A percentile compares a stretch with the other conserved stretches of the same genome.
These are phyloP conservation scores for Vanrija pseudolonga DNA, from an alignment of 1,284 basidiomycete genomes.

Conservation along the genomic window DNA sequence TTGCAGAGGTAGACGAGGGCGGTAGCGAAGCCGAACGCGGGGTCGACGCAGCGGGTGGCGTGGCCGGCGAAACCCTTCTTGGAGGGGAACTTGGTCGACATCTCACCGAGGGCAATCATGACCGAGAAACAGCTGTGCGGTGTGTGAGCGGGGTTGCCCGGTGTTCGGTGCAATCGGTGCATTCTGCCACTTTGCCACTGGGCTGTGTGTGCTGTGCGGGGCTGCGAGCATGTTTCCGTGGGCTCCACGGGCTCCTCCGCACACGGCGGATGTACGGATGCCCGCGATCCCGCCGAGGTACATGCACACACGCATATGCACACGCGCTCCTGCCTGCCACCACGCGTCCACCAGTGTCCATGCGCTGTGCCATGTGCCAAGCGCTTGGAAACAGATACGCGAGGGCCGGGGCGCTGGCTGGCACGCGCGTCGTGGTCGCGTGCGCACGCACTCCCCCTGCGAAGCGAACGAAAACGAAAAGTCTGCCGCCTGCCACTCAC, in stretches of 20 bases:
- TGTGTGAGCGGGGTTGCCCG: background rate
- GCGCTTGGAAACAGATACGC: background rate
- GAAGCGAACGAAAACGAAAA: no score
- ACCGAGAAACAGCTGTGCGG: slow-evolving; percentile 24
- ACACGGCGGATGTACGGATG: no score
- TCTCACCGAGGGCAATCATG: slow-evolving; percentile 46
- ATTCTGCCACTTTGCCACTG: background rate
- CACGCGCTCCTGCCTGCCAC: no score
- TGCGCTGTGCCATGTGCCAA: no score
- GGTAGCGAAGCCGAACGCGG: slow-evolving; percentile 36
- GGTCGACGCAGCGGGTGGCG: slow-evolving; percentile 38
- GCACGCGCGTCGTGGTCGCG: no score
- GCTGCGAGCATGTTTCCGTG: no score
- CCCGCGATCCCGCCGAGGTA: background rate
- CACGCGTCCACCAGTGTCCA: no score
- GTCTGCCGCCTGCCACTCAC: slow-evolving; percentile 15
- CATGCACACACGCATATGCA: background rate
- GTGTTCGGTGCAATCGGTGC: no score
- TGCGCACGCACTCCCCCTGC: background rate
- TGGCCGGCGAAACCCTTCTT: slow-evolving; percentile 46
- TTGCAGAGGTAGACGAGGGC: slow-evolving; percentile 47
- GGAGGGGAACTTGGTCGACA: slow-evolving; percentile 41
- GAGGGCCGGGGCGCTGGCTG: no score
- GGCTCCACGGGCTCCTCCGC: no score
- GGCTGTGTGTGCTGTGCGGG: no score